Conservation (phyloP, 2,329 filamentous ascomycete species). For the Xylariomycetidae sp. region DNA sequence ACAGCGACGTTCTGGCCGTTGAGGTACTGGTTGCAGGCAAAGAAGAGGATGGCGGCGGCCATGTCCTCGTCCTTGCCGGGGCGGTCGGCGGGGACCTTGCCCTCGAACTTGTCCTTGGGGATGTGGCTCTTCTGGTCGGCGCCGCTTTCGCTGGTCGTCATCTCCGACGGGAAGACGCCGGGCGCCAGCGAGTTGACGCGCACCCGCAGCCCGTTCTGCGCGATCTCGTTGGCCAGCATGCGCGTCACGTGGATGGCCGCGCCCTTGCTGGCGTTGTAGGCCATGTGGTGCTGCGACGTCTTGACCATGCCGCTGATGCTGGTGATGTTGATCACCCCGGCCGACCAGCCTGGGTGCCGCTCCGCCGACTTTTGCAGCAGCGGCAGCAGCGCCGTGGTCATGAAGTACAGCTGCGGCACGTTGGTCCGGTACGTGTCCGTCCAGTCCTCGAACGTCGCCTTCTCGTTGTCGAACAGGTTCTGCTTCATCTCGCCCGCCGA, state of each 20-base stretch:
- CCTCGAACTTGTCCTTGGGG: constrained; percentile 49
- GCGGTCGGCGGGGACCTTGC: constrained; percentile 57
- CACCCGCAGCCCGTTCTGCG: constrained; percentile 51
- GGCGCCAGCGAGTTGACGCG: constrained; percentile 71
- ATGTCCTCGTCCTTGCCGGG: constrained; percentile 68
- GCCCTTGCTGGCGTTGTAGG: constrained; percentile 59
- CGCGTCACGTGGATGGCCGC: constrained; percentile 59
- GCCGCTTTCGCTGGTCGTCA: constrained; percentile 51
- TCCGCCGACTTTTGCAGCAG: constrained; percentile 49
- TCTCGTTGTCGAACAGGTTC: constrained; percentile 61
- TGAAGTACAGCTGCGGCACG: constrained; percentile 63
- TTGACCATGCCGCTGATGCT: constrained; percentile 61
- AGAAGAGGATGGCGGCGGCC: constrained; percentile 58
- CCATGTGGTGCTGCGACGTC: constrained; percentile 57
- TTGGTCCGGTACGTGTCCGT: constrained; percentile 67
- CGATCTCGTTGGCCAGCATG: constrained; percentile 57
- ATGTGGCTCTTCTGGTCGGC: constrained; percentile 52
- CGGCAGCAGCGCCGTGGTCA: constrained; percentile 56
- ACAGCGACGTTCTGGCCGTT: constrained; percentile 38
- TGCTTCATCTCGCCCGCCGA: constrained; percentile 45
- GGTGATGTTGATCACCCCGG: constrained; percentile 63
- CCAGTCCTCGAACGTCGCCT: constrained; percentile 61
- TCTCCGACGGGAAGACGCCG: constrained; percentile 65
- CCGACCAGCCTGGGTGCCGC: constrained; percentile 40
- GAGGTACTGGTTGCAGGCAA: constrained; percentile 37